Conservation (phyloP, 148 eudicot species). For the Amaranthus hypochondriacus region DNA sequence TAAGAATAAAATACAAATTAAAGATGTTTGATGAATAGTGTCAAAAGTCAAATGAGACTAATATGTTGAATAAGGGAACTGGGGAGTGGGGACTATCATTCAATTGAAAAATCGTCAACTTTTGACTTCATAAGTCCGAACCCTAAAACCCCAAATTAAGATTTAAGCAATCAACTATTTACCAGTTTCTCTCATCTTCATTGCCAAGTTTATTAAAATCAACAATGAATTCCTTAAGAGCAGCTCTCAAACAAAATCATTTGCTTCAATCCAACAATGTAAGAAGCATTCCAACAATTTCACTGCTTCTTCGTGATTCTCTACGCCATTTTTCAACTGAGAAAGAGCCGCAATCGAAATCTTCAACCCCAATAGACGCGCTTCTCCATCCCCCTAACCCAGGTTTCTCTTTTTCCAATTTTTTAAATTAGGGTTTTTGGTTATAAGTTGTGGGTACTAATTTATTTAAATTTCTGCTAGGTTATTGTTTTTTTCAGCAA, state of each 20-base stretch:
- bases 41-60: no score
- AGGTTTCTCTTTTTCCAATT: conserved; percentile 2
- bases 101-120: no score
- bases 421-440: neutral
- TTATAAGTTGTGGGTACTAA: neutral
- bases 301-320: conserved; percentile 10
- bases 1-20: no score
- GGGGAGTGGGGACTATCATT: no score
- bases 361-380: neutral
- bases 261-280: conserved; percentile 18
- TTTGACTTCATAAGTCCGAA: no score
- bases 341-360: conserved; percentile 21
- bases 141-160: no score
- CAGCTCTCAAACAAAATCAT: conserved; percentile 21
- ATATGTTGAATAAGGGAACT: no score
- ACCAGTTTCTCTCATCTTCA: no score
- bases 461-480: neutral
- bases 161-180: no score
- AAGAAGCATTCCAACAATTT: neutral
- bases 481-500: neutral
- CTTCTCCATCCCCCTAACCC: conserved; percentile 23
- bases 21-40: no score
- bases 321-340: conserved; percentile 33
- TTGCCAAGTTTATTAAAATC: neutral
- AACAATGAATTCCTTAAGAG: conserved; percentile 33